A percentile compares a stretch with the other conserved stretches of the same genome.
These are phyloP conservation scores for Melanopsichium pennsylvanicum DNA, from an alignment of 1,284 basidiomycete species.

Conservation along the genomic window DNA sequence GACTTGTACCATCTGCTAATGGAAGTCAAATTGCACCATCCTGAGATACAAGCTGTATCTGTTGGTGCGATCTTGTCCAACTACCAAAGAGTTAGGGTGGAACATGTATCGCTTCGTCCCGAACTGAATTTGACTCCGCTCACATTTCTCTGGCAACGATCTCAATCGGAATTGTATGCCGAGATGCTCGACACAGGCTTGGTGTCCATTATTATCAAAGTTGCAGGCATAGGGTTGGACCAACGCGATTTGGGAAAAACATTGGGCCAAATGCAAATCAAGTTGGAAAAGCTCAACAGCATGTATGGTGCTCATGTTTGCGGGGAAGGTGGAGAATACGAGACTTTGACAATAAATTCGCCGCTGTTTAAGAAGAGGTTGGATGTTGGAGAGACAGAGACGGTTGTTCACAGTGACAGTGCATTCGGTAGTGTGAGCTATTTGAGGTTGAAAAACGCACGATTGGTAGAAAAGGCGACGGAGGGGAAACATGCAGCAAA, in stretches of 20 bases:
- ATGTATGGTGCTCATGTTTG: slow-evolving; percentile 92
- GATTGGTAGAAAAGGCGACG: slow-evolving; percentile 41
- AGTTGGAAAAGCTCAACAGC: slow-evolving; percentile 76
- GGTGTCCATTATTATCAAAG: slow-evolving; percentile 89
- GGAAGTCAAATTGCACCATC: slow-evolving; percentile 75
- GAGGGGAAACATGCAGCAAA: background rate
- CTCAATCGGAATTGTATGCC: slow-evolving; percentile 81
- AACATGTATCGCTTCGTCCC: slow-evolving; percentile 76
- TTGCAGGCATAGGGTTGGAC: slow-evolving; percentile 89
- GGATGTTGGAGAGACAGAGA: slow-evolving; percentile 67
- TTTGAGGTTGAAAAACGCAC: slow-evolving; percentile 45
- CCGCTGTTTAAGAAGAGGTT: slow-evolving; percentile 85
- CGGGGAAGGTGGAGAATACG: slow-evolving; percentile 98
- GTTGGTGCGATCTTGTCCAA: slow-evolving; percentile 97
- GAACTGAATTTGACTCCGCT: slow-evolving; percentile 81
- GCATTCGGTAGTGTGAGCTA: slow-evolving; percentile 61
- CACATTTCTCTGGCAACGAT: slow-evolving; percentile 91
- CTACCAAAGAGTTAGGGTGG: slow-evolving; percentile 94
- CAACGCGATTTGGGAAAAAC: slow-evolving; percentile 79
- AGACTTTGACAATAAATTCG: slow-evolving; percentile 88
- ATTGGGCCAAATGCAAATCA: slow-evolving; percentile 78
- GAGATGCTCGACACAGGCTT: slow-evolving; percentile 86
- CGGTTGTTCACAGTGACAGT: slow-evolving; percentile 57
- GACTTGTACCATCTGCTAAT: slow-evolving; percentile 83
- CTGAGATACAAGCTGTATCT: slow-evolving; percentile 85